phyloP scores from a whole-genome alignment of 1,284 basidiomycete genomes.

The Cryptococcus sp. region DNA sequence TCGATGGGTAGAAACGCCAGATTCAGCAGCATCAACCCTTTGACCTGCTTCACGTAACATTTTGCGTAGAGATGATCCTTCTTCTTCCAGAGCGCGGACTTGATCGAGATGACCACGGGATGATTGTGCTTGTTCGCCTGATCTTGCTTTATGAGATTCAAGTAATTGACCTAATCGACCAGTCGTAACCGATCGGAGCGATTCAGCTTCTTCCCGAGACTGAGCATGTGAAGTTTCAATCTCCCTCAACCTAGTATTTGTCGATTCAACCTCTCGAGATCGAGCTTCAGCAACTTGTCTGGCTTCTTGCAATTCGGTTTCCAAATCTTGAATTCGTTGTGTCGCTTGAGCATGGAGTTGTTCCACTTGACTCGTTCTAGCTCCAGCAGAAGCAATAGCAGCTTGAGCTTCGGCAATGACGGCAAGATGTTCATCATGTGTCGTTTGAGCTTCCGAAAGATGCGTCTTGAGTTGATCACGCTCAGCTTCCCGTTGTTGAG shows the following conservation, averaged over 20 bases:
- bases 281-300: conserved; percentile 71
- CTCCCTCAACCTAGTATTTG: conserved; percentile 62
- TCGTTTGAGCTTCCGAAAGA: conserved; percentile 64
- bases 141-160: conserved; percentile 73
- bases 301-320: conserved; percentile 69
- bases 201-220: conserved; percentile 83
- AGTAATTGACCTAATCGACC: conserved; percentile 77
- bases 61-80: conserved; percentile 65
- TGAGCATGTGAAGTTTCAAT: conserved; percentile 81
- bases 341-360: conserved; percentile 64
- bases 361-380: conserved; percentile 68
- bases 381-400: conserved; percentile 69
- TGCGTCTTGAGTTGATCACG: conserved; percentile 61
- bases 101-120: conserved; percentile 72
- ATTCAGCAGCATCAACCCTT: conserved; percentile 64
- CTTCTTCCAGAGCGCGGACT: conserved; percentile 70
- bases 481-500: conserved; percentile 77
- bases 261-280: conserved; percentile 66
- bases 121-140: conserved; percentile 70
- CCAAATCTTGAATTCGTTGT: conserved; percentile 63
- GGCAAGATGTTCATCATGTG: conserved; percentile 75
- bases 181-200: conserved; percentile 74
- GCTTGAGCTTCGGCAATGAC: conserved; percentile 79
- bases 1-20: conserved; percentile 66
- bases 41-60: conserved; percentile 73